Evolutionary conservation across 441 rosid species (phyloP).

Genomic region (Syzygium malaccense): DNA sequence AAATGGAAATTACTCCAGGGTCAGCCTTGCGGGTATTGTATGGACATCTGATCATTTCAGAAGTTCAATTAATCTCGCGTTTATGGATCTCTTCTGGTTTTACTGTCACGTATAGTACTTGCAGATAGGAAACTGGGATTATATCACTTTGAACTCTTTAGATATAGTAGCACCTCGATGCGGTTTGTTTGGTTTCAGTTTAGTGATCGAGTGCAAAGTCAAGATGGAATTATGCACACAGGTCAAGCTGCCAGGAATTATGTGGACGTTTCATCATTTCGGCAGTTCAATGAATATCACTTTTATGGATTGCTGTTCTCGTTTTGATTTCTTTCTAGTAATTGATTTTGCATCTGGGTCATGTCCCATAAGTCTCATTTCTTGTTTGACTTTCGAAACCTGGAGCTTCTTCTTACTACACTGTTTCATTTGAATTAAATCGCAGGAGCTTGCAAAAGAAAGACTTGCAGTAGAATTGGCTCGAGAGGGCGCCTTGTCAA

Average conservation of each 20-base stretch:
- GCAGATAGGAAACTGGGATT: not conserved
- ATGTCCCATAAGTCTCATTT: not conserved
- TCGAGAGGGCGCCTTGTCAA: conserved; percentile 30
- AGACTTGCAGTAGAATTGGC: conserved; percentile 61
- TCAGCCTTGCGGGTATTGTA: not conserved
- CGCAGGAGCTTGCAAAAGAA: conserved; percentile 74
- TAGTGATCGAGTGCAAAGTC: not conserved
- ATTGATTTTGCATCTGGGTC: not conserved
- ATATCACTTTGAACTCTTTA: not conserved
- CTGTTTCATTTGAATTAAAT: conserved; percentile 4
- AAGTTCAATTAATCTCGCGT: not conserved
- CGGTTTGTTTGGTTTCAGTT: not conserved
- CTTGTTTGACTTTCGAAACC: not conserved
- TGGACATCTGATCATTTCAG: not conserved
- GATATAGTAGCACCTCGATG: not conserved
- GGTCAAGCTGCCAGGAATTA: not conserved
- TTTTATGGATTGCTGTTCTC: not conserved
- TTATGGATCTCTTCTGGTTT: not conserved
- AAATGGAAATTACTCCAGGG: not conserved
- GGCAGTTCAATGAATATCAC: not conserved
- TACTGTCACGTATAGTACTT: not conserved
- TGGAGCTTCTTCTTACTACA: not conserved
- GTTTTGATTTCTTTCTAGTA: not conserved
- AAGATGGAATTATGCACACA: not conserved
- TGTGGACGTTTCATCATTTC: not conserved